phyloP scores from a whole-genome alignment of 2,329 filamentous ascomycete genomes.

The Aspergillus texensis region DNA sequence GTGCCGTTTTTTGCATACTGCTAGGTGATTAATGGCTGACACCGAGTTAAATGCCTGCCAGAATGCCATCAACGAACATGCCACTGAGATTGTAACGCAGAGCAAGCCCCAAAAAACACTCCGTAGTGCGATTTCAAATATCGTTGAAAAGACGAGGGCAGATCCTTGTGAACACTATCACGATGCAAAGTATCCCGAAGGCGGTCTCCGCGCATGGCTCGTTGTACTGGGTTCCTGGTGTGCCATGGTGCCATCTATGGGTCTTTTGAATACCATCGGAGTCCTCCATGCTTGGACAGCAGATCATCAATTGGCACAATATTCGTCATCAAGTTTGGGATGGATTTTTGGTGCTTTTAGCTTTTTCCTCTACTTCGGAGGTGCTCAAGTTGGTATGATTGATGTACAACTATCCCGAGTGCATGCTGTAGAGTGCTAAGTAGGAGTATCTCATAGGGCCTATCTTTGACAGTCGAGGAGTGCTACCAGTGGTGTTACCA shows the following conservation, averaged over 20 bases:
- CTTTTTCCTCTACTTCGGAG: conserved; percentile 40
- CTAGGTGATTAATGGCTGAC: background rate
- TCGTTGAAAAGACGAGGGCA: background rate
- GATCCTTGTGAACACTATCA: background rate
- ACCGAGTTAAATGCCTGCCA: background rate
- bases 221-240: conserved; percentile 44
- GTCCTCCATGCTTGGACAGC: conserved; percentile 43
- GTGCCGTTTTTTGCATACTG: background rate
- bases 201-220: conserved; percentile 46
- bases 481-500: conserved; percentile 31
- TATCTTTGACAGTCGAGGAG: conserved; percentile 41
- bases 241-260: conserved; percentile 42
- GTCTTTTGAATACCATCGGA: conserved; percentile 43
- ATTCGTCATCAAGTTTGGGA: conserved; percentile 37
- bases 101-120: too few species aligned
- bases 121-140: background rate
- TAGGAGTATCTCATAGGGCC: conserved; percentile 27
- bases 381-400: conserved; percentile 22
- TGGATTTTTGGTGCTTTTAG: conserved; percentile 47
- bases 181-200: conserved; percentile 38
- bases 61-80: background rate
- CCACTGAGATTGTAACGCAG: background rate
- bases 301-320: conserved; percentile 35
- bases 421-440: background rate
- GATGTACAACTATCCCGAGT: background rate